Conservation (phyloP, 768 basidiomycete genomes). For the Phanerochaete sordida region DNA sequence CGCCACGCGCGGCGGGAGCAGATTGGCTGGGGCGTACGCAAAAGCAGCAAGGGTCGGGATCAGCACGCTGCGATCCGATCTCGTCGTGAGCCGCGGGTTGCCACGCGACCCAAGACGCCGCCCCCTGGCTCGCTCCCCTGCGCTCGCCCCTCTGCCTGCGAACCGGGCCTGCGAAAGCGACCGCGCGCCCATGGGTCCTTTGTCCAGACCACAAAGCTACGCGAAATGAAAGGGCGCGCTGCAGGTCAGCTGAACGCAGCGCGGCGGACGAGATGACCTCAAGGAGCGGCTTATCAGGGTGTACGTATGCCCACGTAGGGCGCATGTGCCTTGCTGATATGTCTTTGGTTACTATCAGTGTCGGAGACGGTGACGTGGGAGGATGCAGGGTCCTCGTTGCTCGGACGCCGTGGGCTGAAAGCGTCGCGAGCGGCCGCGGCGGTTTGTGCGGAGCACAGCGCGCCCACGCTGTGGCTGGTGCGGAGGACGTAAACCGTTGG, state of each 20-base stretch:
- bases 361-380: slow-evolving; percentile 3
- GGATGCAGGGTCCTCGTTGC: background rate
- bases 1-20: no score
- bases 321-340: slow-evolving; percentile 2
- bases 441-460: background rate
- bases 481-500: background rate
- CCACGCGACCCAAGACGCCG: background rate
- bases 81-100: background rate
- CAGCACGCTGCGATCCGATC: background rate
- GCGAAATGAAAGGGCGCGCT: no score
- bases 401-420: background rate
- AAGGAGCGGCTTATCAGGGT: background rate
- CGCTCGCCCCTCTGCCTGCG: no score
- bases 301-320: background rate
- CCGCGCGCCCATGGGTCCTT: no score
- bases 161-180: no score
- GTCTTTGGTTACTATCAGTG: slow-evolving; percentile 8
- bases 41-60: background rate
- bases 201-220: no score
- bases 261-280: background rate
- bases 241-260: background rate
- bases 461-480: background rate
- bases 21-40: background rate
- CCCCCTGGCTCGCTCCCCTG: background rate
- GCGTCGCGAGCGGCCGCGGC: background rate